Conservation (phyloP, 2,329 filamentous ascomycete genomes). For the Aureobasidium sp. region DNA sequence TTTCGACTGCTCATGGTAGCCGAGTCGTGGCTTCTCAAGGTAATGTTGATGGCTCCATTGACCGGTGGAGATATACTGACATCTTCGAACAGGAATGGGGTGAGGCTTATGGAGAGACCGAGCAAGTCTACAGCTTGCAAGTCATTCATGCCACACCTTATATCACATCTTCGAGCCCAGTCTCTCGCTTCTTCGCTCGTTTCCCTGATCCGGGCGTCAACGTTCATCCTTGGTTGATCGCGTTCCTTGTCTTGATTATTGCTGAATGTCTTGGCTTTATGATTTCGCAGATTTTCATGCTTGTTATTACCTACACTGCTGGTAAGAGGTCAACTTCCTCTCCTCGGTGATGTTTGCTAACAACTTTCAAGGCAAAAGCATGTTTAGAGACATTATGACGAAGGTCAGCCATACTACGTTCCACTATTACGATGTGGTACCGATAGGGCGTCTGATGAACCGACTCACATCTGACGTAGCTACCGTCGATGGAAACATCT, state of each 20-base stretch:
- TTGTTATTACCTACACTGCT: slow-evolving; percentile 71
- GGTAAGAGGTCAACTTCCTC: slow-evolving; percentile 32
- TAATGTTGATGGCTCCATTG: background rate
- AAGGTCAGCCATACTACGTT: slow-evolving; percentile 74
- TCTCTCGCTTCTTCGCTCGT: slow-evolving; percentile 33
- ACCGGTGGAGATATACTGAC: background rate
- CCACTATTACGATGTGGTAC: slow-evolving; percentile 84
- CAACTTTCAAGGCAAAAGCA: slow-evolving; percentile 37
- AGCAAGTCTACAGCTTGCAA: slow-evolving; percentile 4
- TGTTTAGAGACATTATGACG: slow-evolving; percentile 66
- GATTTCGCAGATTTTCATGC: slow-evolving; percentile 57
- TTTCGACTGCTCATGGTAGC: slow-evolving; percentile 58
- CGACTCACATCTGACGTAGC: slow-evolving; percentile 84
- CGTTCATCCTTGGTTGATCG: slow-evolving; percentile 65
- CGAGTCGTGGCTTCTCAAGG: slow-evolving; percentile 72
- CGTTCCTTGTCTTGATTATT: slow-evolving; percentile 59
- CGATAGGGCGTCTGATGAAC: slow-evolving; percentile 85
- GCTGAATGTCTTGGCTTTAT: slow-evolving; percentile 52
- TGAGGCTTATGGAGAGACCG: slow-evolving; percentile 54
- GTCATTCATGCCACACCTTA: background rate
- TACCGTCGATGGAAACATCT: slow-evolving; percentile 80
- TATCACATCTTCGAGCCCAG: background rate
- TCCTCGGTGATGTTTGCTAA: background rate
- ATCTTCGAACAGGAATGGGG: slow-evolving; percentile 53
- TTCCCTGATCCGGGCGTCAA: slow-evolving; percentile 60